Base-by-base conservation (phyloP, 176 grass and related monocot species). In the Carex kokanica region DNA sequence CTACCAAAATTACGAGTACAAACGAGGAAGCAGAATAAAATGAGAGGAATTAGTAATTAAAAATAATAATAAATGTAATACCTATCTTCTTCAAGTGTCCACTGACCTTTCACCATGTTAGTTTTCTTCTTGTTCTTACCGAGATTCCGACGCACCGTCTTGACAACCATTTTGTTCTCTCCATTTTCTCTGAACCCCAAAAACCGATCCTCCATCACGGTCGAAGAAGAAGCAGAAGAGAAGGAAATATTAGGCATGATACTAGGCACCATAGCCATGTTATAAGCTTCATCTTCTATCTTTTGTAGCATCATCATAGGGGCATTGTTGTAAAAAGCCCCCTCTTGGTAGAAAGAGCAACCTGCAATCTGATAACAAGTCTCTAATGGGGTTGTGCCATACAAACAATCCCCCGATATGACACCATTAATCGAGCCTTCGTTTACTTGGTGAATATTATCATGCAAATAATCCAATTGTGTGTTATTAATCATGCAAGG, bases 101-200 rank as follows among this genome's bases (percentile, higher is more conserved):
- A 99, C 73, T 99, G 96, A 23, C 96, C 96, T 86, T 99, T 99
- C 24, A 94, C 91, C 84, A 91, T 84, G 25, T 90, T 92, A 60
- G 72, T 36, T 64, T 90, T 93, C 81, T 95, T 99, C 23, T 80
- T 81, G 38, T 56, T 69, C 64, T 80, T 90, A 45, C 63, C 0
- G 40, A 54, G 68, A 31, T 63, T 60, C 23, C 47, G 84, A 13
- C 20, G 75, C 18, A 60, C 73, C 10, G 20, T 62, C 16, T 60
- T 10, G 18, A 12, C 29, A 47, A 49, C 31, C 69, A 83, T 88
- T 40, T 78, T 68, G 49, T 57, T 78, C 40, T 4, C 68, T 43
- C 52, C 68, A 41, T 60, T 82, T 64, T 66, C 40, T 67, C 80
- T 82, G 52, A 82, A 82, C 1, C 20, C 80, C 38, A 32, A n/a